Conservation (phyloP, 2,329 filamentous ascomycete genomes). For the Colletotrichum sp. region DNA sequence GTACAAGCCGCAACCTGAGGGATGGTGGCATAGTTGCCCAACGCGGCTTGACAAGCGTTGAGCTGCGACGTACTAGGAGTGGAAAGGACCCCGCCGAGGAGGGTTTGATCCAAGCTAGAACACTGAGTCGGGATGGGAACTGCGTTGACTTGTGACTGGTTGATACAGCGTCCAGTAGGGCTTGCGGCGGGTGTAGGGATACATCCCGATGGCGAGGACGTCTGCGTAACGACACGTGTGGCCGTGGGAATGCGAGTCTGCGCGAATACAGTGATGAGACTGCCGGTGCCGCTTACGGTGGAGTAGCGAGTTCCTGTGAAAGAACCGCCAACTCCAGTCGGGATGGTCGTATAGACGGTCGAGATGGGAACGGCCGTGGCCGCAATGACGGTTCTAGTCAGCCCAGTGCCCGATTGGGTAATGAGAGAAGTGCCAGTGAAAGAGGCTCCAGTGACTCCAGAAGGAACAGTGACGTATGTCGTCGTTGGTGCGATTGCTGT, state of each 20-base stretch:
- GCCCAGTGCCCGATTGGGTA: neutral
- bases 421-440: neutral
- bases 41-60: fast-evolving
- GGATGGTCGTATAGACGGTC: neutral
- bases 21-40: neutral
- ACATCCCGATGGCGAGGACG: neutral
- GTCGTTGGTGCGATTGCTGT: no score
- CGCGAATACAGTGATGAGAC: neutral
- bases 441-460: neutral
- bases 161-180: neutral
- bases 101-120: no score
- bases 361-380: neutral
- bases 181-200: neutral
- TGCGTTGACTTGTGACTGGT: neutral
- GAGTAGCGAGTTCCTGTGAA: neutral
- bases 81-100: no score
- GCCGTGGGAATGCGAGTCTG: neutral
- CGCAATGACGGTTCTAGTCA: neutral
- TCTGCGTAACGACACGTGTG: neutral
- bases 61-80: neutral
- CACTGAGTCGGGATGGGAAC: neutral
- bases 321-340: neutral
- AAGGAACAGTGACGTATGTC: neutral
- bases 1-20: neutral
- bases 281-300: neutral